phyloP scores from a whole-genome alignment of 164 flowering plant species.

The Cinnamomum chago region DNA sequence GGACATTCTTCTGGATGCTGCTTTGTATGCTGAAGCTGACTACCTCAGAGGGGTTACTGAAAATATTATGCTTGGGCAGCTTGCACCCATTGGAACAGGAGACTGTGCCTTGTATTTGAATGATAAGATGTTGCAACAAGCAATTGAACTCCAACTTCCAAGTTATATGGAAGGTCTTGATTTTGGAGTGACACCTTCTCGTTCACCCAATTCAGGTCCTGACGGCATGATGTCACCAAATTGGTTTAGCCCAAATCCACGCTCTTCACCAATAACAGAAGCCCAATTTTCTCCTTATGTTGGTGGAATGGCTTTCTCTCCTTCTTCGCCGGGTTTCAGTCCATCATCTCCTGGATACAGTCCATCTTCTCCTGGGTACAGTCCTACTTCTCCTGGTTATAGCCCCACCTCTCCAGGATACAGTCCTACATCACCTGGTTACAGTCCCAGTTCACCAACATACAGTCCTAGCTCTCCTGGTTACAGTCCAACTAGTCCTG shows the following conservation, averaged over 20 bases:
- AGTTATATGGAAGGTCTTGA: slow-evolving; percentile 95
- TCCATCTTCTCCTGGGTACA: slow-evolving; percentile 68
- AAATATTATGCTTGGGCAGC: slow-evolving; percentile 96
- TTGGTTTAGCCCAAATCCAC: slow-evolving; percentile 76
- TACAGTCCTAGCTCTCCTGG: slow-evolving; percentile 95
- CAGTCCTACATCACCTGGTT: slow-evolving; percentile 91
- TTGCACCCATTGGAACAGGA: slow-evolving; percentile 97
- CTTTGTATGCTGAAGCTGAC: slow-evolving; percentile 92
- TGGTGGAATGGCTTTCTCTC: slow-evolving; percentile 92
- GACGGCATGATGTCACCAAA: slow-evolving; percentile 96
- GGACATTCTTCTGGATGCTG: slow-evolving; percentile 97
- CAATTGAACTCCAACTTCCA: slow-evolving; percentile 92
- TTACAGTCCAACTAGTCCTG: slow-evolving; percentile 84
- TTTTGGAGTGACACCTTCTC: slow-evolving; percentile 87
- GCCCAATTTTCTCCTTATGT: slow-evolving; percentile 94
- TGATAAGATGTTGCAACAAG: slow-evolving; percentile 91
- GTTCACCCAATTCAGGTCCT: slow-evolving; percentile 75
- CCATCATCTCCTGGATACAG: background rate
- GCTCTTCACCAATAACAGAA: slow-evolving; percentile 68
- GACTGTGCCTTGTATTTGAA: slow-evolving; percentile 81
- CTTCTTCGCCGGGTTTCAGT: slow-evolving; percentile 70
- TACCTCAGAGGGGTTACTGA: slow-evolving; percentile 86
- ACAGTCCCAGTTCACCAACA: slow-evolving; percentile 87
- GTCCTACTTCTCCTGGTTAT: slow-evolving; percentile 87
- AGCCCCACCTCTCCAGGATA: slow-evolving; percentile 96